Percentiles rank a stretch among this genome's conserved stretches.
Evolutionary conservation across 805 yeast species (phyloP).

Genomic region (Sugiyamaella smithiae): DNA sequence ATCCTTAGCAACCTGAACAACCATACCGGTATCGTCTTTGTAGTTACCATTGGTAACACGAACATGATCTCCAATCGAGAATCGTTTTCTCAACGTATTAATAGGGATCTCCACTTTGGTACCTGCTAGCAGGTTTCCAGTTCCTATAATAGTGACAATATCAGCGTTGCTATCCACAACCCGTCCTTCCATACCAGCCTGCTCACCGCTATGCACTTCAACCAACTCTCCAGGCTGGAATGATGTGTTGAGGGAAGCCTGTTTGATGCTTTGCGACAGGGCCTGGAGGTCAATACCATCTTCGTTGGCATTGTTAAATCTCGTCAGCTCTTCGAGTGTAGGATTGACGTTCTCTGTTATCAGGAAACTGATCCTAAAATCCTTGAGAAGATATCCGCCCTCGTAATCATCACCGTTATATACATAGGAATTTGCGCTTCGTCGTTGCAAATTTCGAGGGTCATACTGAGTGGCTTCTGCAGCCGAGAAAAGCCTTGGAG

Average conservation of each 20-base stretch:
- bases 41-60: constrained; percentile 89
- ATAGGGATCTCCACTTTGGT: constrained; percentile 76
- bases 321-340: constrained; percentile 79
- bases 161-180: constrained; percentile 70
- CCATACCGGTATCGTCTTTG: constrained; percentile 91
- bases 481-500: constrained; percentile 82
- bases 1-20: constrained; percentile 75
- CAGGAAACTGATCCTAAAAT: constrained; percentile 76
- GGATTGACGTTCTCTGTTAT: constrained; percentile 82
- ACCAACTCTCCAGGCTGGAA: constrained; percentile 95
- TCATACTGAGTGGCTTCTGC: constrained; percentile 87
- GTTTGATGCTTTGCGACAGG: constrained; percentile 81
- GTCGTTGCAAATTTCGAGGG: constrained; percentile 59
- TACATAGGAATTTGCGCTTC: constrained; percentile 56
- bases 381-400: constrained; percentile 84
- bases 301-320: constrained; percentile 69
- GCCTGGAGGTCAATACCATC: constrained; percentile 87
- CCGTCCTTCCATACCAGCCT: constrained; percentile 80
- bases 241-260: constrained; percentile 41
- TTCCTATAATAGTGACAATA: constrained; percentile 49
- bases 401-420: constrained; percentile 86
- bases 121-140: constrained; percentile 50
- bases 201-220: constrained; percentile 90
- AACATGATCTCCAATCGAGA: constrained; percentile 91
- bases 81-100: constrained; percentile 76